Evolutionary conservation across 1,284 basidiomycete genomes (phyloP).

Genomic region (Naganishia albida): DNA sequence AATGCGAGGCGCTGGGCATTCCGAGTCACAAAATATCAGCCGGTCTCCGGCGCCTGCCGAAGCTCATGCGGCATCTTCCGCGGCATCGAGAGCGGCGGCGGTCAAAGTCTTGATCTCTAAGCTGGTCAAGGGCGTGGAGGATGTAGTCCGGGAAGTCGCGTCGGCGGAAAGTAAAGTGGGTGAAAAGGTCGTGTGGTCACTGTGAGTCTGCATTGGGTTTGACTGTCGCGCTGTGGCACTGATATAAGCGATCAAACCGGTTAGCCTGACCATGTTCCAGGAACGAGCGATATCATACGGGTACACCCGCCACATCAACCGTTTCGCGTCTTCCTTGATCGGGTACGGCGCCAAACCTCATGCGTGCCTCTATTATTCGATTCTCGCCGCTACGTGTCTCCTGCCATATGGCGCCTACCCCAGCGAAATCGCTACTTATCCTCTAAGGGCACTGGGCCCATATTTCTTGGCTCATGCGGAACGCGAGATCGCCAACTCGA

Average conservation of each 20-base stretch:
- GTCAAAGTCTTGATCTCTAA: slow-evolving; percentile 14
- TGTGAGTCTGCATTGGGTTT: slow-evolving; percentile 20
- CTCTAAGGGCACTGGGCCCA: slow-evolving; percentile 29
- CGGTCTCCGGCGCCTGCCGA: slow-evolving; percentile 8
- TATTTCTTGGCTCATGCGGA: slow-evolving; percentile 36
- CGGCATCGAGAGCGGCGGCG: slow-evolving; percentile 3
- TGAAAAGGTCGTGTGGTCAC: slow-evolving; percentile 22
- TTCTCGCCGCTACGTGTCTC: slow-evolving; percentile 27
- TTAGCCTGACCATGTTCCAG: slow-evolving; percentile 25
- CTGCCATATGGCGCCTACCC: slow-evolving; percentile 21
- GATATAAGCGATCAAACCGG: neutral
- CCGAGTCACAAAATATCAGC: slow-evolving; percentile 4
- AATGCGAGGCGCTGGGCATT: neutral
- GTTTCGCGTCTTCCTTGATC: slow-evolving; percentile 21
- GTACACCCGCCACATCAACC: slow-evolving; percentile 22
- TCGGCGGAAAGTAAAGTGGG: slow-evolving; percentile 20
- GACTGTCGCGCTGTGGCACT: too few species aligned
- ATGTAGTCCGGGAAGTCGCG: slow-evolving; percentile 5
- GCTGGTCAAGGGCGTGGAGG: slow-evolving; percentile 23
- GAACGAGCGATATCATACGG: slow-evolving; percentile 22
- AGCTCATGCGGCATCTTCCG: neutral
- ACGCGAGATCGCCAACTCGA: slow-evolving; percentile 36
- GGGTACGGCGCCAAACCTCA: slow-evolving; percentile 26
- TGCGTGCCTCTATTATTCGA: slow-evolving; percentile 31
- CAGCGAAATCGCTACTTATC: slow-evolving; percentile 22